Evolutionary conservation across 768 basidiomycete genomes (phyloP).

Genomic region (Gymnopilus dilepis): DNA sequence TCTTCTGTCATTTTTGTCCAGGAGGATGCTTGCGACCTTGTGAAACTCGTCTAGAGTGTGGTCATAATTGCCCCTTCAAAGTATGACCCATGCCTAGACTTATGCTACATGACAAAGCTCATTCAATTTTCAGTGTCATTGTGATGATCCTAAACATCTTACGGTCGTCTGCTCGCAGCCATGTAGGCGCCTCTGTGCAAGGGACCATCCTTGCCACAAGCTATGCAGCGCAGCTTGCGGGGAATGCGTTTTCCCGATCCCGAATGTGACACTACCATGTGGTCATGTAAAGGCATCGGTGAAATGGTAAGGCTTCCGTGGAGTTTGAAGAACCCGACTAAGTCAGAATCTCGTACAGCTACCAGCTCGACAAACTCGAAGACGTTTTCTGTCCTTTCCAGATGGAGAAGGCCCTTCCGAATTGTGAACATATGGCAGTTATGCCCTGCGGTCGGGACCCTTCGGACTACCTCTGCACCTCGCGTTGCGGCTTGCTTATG

Average conservation of each 20-base stretch:
- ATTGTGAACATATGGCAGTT: slow-evolving; percentile 57
- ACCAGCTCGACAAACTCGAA: slow-evolving; percentile 48
- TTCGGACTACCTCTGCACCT: slow-evolving; percentile 41
- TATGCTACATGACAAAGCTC: background rate
- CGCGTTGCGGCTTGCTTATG: slow-evolving; percentile 49
- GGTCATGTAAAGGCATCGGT: slow-evolving; percentile 52
- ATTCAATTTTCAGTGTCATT: slow-evolving; percentile 53
- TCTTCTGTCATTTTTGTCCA: slow-evolving; percentile 23
- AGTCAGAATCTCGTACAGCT: slow-evolving; percentile 28
- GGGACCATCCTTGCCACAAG: slow-evolving; percentile 62
- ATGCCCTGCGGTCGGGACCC: slow-evolving; percentile 56
- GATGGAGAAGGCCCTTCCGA: slow-evolving; percentile 49
- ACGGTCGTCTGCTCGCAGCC: slow-evolving; percentile 49
- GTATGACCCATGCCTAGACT: slow-evolving; percentile 32
- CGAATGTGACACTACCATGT: slow-evolving; percentile 58
- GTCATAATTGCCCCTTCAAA: slow-evolving; percentile 68
- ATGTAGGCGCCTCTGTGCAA: slow-evolving; percentile 57
- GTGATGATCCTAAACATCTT: slow-evolving; percentile 60
- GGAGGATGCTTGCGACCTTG: slow-evolving; percentile 72
- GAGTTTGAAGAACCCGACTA: background rate
- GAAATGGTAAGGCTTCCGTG: slow-evolving; percentile 49
- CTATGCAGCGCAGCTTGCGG: slow-evolving; percentile 59
- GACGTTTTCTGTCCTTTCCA: slow-evolving; percentile 46
- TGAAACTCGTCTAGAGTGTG: slow-evolving; percentile 56
- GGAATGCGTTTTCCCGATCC: slow-evolving; percentile 52